Evolutionary conservation across 2,329 filamentous ascomycete genomes (phyloP).

Genomic region (Colletotrichum melonis): DNA sequence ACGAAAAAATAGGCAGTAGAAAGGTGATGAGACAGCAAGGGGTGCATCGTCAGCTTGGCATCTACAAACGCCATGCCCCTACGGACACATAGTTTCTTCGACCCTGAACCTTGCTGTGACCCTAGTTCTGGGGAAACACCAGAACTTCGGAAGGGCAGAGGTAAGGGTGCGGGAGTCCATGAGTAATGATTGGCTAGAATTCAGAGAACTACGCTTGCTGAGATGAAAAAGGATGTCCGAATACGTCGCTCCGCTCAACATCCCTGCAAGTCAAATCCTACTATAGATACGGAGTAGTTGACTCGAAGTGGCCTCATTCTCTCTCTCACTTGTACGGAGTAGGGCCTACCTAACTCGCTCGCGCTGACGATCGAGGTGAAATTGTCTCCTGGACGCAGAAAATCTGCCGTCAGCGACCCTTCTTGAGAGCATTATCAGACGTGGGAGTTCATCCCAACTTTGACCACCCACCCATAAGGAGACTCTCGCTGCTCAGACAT

Average conservation of each 20-base stretch:
- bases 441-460: background rate
- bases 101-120: background rate
- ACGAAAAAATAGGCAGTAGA: background rate
- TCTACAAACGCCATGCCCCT: background rate
- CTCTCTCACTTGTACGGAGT: too few relatives aligned
- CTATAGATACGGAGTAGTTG: background rate
- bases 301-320: background rate
- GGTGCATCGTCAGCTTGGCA: slow-evolving; percentile 10
- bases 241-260: background rate
- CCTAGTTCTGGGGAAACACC: background rate
- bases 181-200: background rate
- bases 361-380: background rate
- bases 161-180: background rate
- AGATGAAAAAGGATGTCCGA: background rate
- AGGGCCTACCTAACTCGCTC: too few relatives aligned
- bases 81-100: background rate
- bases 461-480: background rate
- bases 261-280: background rate
- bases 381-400: background rate
- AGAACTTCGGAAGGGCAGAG: background rate
- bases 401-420: background rate
- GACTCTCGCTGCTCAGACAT: background rate
- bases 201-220: background rate
- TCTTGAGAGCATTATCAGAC: background rate
- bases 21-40: background rate